Evolutionary conservation across 495 filamentous ascomycete genomes (phyloP), one percentile per base, ranked within the genome.

Genomic region (Penicillium argentinense): DNA sequence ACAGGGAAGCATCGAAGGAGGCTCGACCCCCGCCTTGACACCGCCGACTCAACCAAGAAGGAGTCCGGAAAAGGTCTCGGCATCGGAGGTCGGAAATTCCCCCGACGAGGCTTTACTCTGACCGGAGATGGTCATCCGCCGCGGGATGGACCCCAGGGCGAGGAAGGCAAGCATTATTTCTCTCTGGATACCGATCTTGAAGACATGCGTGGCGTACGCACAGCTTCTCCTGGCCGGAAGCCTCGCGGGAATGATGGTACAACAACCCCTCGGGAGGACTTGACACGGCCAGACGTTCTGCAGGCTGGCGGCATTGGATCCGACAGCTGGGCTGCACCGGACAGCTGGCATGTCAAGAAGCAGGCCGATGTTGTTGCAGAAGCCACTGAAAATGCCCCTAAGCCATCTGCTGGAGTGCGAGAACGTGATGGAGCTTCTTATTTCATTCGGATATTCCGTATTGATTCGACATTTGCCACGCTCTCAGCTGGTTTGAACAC

Each of bases 381-480:
- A 13, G 51, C 84, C 8, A 64, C 63, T n/a, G 85, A 89, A 39
- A 79, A 85, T 32, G 79, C 80, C 44, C 78, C 84, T 18, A 61
- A 64, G 40, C 38, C 49, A 17, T 37, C 46, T 5, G 38, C 28
- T 9, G 76, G 74, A 7, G 75, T 76, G 22, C 73, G 77, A 12
- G 85, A 87, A 45, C 81, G 88, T 54, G 84, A 87, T 58, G 69
- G 75, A 14, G 69, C 67, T 5, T 80, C 83, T 30, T 95, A 93
- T 64, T 96, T 89, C 61, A 92, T 97, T 50, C 89, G 95, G n/a
- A 83, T 99, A 13, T 99, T 97, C 69, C 84, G 91, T 21, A 81
- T 86, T 9, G 95, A 99, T 62, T 87, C 84, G 11, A 96, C 95
- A 6, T 99, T 97, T 68, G 89, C 89, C 6, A 96, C 91, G 0